phyloP scores from a whole-genome alignment of 108 stramenopile species.

The Phaeodactylum tricornutum region DNA sequence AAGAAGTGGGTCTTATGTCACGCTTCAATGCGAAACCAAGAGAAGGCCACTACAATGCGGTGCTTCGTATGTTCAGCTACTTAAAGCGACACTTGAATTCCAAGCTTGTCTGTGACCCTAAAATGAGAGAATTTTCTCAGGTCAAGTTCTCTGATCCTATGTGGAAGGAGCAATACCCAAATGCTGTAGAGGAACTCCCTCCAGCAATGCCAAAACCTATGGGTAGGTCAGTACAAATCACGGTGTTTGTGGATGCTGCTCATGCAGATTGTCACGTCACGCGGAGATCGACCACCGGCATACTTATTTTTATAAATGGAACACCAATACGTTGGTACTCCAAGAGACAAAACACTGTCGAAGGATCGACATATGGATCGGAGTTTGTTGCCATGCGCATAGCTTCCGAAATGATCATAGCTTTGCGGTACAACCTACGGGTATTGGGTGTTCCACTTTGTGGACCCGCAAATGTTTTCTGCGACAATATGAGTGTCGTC shows the following conservation, averaged over 20 bases:
- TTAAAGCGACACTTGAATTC: not conserved
- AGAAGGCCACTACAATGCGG: not conserved
- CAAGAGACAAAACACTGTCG: slow-evolving; percentile 48
- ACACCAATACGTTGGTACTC: slow-evolving; percentile 36
- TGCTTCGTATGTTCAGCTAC: not conserved
- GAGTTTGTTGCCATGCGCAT: slow-evolving; percentile 13
- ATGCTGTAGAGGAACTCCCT: not conserved
- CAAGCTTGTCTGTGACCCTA: slow-evolving; percentile 1
- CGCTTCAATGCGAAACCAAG: not conserved
- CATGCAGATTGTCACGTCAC: slow-evolving; percentile 37
- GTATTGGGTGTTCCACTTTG: slow-evolving; percentile 36
- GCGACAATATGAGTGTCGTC: slow-evolving; percentile 31
- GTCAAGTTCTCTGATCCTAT: not conserved
- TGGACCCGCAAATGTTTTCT: slow-evolving; percentile 15
- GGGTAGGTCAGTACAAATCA: slow-evolving; percentile 10
- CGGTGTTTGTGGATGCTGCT: slow-evolving; percentile 34
- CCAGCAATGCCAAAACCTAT: slow-evolving; percentile 1
- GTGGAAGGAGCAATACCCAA: not conserved
- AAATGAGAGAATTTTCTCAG: not conserved
- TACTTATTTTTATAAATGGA: slow-evolving; percentile 34
- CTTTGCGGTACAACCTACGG: slow-evolving; percentile 31
- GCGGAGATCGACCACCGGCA: slow-evolving; percentile 33
- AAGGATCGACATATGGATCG: slow-evolving; percentile 32
- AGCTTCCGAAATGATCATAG: slow-evolving; percentile 7
- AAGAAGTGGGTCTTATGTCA: not conserved